Conservation (phyloP, 257 asterid species). For the Solanum corneliomulleri region DNA sequence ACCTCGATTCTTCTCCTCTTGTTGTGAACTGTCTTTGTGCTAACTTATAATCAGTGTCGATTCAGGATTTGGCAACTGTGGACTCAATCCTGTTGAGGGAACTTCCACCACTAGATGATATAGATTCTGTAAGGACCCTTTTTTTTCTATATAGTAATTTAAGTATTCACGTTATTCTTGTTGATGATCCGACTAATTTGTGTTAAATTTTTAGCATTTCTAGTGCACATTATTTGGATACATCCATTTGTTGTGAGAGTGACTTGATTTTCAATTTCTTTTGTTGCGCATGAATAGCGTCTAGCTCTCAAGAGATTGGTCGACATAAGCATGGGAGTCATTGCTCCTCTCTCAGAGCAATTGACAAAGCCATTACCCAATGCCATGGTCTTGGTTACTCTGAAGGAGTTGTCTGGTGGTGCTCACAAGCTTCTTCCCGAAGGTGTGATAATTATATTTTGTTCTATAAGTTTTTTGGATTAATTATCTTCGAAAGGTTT, state of each 20-base stretch:
- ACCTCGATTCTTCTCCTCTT: conserved; percentile 2
- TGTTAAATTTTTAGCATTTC: not conserved
- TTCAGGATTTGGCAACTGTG: conserved; percentile 93
- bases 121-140: conserved; percentile 62
- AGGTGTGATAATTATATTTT: conserved; percentile 27
- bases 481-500: not conserved
- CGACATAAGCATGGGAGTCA: conserved; percentile 93
- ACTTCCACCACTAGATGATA: conserved; percentile 78
- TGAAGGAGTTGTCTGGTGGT: conserved; percentile 70
- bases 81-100: conserved; percentile 90
- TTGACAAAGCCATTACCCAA: conserved; percentile 79
- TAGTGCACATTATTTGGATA: not conserved
- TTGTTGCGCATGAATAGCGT: conserved; percentile 38
- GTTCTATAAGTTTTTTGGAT: not conserved
- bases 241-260: not conserved
- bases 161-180: not conserved
- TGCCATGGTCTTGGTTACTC: conserved; percentile 68
- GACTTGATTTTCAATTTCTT: not conserved
- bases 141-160: not conserved
- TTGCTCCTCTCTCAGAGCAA: conserved; percentile 88
- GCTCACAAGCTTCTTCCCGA: conserved; percentile 86
- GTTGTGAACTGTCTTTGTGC: not conserved
- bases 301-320: conserved; percentile 83
- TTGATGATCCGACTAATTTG: not conserved
- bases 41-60: conserved; percentile 1